phyloP scores from a whole-genome alignment of 2,329 filamentous ascomycete species.

The Monosporascus sp. region DNA sequence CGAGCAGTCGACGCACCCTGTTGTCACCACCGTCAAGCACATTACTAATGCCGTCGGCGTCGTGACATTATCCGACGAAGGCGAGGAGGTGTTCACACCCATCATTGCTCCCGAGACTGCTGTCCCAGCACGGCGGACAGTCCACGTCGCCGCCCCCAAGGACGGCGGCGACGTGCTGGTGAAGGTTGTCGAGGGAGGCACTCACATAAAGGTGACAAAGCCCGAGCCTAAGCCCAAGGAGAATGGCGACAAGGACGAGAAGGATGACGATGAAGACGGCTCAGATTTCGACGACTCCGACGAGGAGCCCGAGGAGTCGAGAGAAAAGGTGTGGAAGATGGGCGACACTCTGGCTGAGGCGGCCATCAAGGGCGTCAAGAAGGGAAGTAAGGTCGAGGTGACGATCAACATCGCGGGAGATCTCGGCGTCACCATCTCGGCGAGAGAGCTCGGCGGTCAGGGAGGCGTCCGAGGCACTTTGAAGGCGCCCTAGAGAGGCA shows the following conservation, averaged over 20 bases:
- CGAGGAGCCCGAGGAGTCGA: slow-evolving; percentile 79
- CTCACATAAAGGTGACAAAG: slow-evolving; percentile 91
- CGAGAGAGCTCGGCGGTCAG: slow-evolving; percentile 82
- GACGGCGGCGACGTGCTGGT: slow-evolving; percentile 83
- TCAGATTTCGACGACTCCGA: slow-evolving; percentile 61
- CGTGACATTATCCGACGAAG: slow-evolving; percentile 52
- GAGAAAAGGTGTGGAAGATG: slow-evolving; percentile 90
- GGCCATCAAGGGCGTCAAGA: slow-evolving; percentile 76
- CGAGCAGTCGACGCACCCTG: slow-evolving; percentile 90
- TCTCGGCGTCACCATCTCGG: slow-evolving; percentile 72
- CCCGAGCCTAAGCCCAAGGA: slow-evolving; percentile 72
- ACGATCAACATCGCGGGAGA: slow-evolving; percentile 84
- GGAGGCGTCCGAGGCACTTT: slow-evolving; percentile 68
- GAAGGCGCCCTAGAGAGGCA: slow-evolving; percentile 21
- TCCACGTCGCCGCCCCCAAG: slow-evolving; percentile 70
- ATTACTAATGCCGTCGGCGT: slow-evolving; percentile 85
- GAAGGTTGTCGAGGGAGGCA: slow-evolving; percentile 80
- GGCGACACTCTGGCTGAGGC: slow-evolving; percentile 79
- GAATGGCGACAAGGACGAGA: slow-evolving; percentile 48
- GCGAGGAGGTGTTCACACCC: slow-evolving; percentile 68
- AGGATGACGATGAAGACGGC: slow-evolving; percentile 56
- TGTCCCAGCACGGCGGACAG: slow-evolving; percentile 78
- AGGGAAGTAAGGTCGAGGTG: slow-evolving; percentile 86
- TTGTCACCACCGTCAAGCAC: slow-evolving; percentile 91
- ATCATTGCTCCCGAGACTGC: slow-evolving; percentile 83